Base-by-base conservation (phyloP, 768 basidiomycete genomes). In the Pleurotus pulmonarius region DNA sequence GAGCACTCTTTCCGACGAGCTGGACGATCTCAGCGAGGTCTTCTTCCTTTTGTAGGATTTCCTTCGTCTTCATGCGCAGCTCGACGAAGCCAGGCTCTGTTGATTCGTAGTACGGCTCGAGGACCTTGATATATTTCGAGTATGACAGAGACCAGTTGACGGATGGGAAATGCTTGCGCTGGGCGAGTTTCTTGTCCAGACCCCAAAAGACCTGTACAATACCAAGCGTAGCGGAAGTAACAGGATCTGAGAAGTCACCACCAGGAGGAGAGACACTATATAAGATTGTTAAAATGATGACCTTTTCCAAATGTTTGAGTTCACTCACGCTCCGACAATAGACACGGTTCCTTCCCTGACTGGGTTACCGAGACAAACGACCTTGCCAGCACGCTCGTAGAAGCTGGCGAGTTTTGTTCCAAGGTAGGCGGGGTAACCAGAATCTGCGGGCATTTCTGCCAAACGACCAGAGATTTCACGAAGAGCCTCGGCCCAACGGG, bases 121-220 rank as follows among this genome's bases (percentile, higher is more conserved):
- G 83, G 8, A 94, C 86, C 68, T 94, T 95, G 60, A 88, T 90
- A 73, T 99, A 98, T 72, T 99, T 99, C 58, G 97, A 98, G 72
- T 98, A 98, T 8, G 97, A 99, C n/a, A 97, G 76, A 62, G 88
- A 97, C 97, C 97, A 99, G 75, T 99, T 98, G 70, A 99, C 96
- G n/a, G 95, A 97, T 1, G 97, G 97, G 82, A 99, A 99, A 70
- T 99, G 95, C 72, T 99, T 98, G 60, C 96, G 84, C 70, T 98
- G 97, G 2, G 97, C 97, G 58, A 98, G 86, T 69, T 96, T 94
- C 86, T 99, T 99, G 76, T 98, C 97, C 24, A 99, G 83, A 71
- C 97, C 97, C 97, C 97, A 99, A 83, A 99, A 99, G 62, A 98
- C 97, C 67, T 98, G 97, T 8, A 99, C 97, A 67, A 99, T 99